Base-by-base conservation (phyloP, 805 yeast species). In the Candida loeiensis region DNA sequence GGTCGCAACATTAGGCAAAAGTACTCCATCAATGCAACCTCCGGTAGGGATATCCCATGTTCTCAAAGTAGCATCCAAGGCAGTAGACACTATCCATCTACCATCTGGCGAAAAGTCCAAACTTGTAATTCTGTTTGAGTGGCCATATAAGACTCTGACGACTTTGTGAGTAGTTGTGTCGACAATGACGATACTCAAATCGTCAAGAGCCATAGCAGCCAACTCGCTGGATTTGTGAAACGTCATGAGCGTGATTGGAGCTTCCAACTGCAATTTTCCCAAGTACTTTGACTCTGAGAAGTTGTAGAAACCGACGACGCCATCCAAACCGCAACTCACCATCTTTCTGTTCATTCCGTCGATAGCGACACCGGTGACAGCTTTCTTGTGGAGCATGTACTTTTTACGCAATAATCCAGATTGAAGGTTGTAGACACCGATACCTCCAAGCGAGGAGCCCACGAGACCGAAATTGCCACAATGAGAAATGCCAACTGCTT, bases 11-110 rank as follows among this genome's bases (percentile, higher is more conserved):
- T 73, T 78, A 1, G 83, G 79, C 18, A 93, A 73, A 39, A 69
- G 66, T 13, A 91, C 80, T 46, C 96, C 97, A 65, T 93, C 99
- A 42, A 93, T 88, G 61, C 98, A 91, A 1, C 90, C 87, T 36
- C 99, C 98, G 1, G 96, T 85, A 30, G 98, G 98, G 44, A 93
- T 74, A 60, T 93, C 98, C 98, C 98, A 93, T 0, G 96, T 88
- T 54, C 99, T 77, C 36, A 93, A 71, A 0, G 98, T 89, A 2
- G 86, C 74, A 58, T 93, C 99, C 45, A 89, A 69, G 1, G 89
- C 75, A 1, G 86, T 80, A 17, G 93, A 79, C 6, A 93, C 80
- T 25, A 93, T 66, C 97, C 98, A 93, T 59, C 97, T 79, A 25
- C 97, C 98, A 59, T 90, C 91, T 4, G 96, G 95, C 3, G 95